These are phyloP conservation scores for Kwoniella mangroviensis DNA, from an alignment of 768 basidiomycete genomes.

Conservation along the genomic window DNA sequence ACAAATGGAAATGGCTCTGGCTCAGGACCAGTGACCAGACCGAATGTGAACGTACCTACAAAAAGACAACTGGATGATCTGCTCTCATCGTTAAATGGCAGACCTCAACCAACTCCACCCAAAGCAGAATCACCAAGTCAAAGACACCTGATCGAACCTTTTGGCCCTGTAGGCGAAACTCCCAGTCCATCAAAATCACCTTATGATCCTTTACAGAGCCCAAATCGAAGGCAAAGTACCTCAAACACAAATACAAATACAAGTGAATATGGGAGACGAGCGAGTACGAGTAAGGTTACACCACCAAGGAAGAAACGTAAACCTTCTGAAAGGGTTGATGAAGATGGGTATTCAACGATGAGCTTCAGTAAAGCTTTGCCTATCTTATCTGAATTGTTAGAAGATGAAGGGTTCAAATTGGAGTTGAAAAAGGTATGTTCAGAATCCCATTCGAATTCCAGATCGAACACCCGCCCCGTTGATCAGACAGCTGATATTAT, in stretches of 20 bases:
- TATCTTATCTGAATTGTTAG: conserved; percentile 36
- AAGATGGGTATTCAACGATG: conserved; percentile 27
- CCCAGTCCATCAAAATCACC: conserved; percentile 14
- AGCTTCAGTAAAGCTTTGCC: conserved; percentile 44
- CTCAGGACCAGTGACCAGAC: background rate
- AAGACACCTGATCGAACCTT: conserved; percentile 34
- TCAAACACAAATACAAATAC: background rate
- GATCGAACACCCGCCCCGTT: too few species aligned
- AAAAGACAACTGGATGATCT: conserved; percentile 47
- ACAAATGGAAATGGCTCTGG: background rate
- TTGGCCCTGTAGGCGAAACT: conserved; percentile 33
- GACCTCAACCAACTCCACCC: conserved; percentile 2
- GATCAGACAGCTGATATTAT: too few species aligned
- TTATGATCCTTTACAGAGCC: conserved; percentile 14
- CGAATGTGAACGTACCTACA: conserved; percentile 29
- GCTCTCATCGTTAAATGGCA: conserved; percentile 37
- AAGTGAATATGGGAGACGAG: background rate
- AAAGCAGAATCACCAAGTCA: background rate
- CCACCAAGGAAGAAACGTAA: conserved; percentile 9
- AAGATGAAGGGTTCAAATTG: conserved; percentile 38
- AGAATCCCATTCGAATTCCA: too few species aligned
- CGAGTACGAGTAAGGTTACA: background rate
- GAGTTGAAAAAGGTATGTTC: conserved; percentile 45
- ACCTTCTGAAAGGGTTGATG: conserved; percentile 20
- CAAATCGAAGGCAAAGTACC: conserved; percentile 4